Evolutionary conservation across 2,329 filamentous ascomycete species (phyloP).

Genomic region (Cladosporium sp.): DNA sequence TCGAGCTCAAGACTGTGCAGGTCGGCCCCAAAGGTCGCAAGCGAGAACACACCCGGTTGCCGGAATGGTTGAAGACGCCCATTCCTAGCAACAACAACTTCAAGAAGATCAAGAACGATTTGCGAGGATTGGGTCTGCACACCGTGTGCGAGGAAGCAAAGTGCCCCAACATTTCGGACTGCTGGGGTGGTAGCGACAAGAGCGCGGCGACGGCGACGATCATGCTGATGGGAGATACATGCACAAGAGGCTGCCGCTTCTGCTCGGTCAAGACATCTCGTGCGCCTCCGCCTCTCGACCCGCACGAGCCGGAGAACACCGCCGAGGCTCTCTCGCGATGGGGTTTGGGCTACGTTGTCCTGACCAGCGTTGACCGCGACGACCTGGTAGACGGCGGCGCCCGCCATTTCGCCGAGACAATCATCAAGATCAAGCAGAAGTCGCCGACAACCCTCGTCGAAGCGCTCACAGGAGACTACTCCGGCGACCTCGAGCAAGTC

Average conservation of each 20-base stretch:
- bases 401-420: slow-evolving; percentile 85
- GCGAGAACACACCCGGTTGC: slow-evolving; percentile 67
- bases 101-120: slow-evolving; percentile 90
- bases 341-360: slow-evolving; percentile 92
- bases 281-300: slow-evolving; percentile 72
- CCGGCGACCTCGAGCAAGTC: slow-evolving; percentile 81
- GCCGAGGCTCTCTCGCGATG: slow-evolving; percentile 87
- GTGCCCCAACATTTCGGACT: slow-evolving; percentile 96
- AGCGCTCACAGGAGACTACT: slow-evolving; percentile 80
- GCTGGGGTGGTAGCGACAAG: slow-evolving; percentile 90
- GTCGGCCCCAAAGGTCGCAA: slow-evolving; percentile 57
- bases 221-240: slow-evolving; percentile 99
- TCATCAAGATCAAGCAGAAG: slow-evolving; percentile 79
- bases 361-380: slow-evolving; percentile 90
- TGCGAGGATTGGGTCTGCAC: slow-evolving; percentile 81
- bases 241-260: slow-evolving; percentile 92
- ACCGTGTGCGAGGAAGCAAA: slow-evolving; percentile 97
- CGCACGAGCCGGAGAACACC: slow-evolving; percentile 93
- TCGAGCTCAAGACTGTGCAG: slow-evolving; percentile 55
- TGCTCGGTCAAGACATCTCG: slow-evolving; percentile 91
- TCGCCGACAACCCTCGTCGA: slow-evolving; percentile 70
- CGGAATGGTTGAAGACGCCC: slow-evolving; percentile 92
- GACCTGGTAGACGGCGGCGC: slow-evolving; percentile 86
- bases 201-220: slow-evolving; percentile 91
- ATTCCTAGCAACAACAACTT: slow-evolving; percentile 82